Evolutionary conservation across 805 yeast genomes (phyloP), one percentile per base, ranked within the genome.

Genomic region (Yamadazyma nakazawae): DNA sequence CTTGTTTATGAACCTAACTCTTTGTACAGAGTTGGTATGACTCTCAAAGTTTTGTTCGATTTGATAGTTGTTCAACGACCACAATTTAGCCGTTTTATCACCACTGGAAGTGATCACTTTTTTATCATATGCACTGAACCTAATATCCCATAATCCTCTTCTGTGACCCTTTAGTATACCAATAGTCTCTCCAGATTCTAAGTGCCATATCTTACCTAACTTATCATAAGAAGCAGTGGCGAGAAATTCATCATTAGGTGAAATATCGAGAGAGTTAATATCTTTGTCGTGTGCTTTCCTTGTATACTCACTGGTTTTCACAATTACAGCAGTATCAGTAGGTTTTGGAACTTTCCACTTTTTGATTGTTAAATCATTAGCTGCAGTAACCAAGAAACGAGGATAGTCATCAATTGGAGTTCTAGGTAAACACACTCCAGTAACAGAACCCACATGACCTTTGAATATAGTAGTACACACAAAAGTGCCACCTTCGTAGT

Each of bases 281-380:
- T 94, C 97, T 63, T 92, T 94, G 46, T 94, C 98, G 63, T 94
- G 99, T 1, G 97, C 98, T 59, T 91, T 81, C 72, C 97, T 81
- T 0, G 99, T 94, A 64, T 85, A 94, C 45, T 83, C 89, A 2
- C 97, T 86, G 2, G 75, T 70, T 55, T 76, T 81, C 6, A 87
- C 74, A 3, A 61, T 54, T 3, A 67, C 56, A 4, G 56, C 31
- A 43, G 51, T 31, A 3, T 34, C 49, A 12, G 25, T 12, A 66
- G 68, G 51, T 45, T 67, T 68, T 5, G 91, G 89, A 25, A 90
- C 78, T 38, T 74, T 74, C 97, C 97, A 90, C 62, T 83, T 84
- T 62, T 90, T 90, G 32, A 90, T 76, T 0, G 97, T 90, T 56
- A 88, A 73, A 63, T 90, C 97, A 52, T 80, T 82, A 0, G 96